Evolutionary conservation across 2,329 filamentous ascomycete genomes (phyloP).

Genomic region (Aspergillus uvarum): DNA sequence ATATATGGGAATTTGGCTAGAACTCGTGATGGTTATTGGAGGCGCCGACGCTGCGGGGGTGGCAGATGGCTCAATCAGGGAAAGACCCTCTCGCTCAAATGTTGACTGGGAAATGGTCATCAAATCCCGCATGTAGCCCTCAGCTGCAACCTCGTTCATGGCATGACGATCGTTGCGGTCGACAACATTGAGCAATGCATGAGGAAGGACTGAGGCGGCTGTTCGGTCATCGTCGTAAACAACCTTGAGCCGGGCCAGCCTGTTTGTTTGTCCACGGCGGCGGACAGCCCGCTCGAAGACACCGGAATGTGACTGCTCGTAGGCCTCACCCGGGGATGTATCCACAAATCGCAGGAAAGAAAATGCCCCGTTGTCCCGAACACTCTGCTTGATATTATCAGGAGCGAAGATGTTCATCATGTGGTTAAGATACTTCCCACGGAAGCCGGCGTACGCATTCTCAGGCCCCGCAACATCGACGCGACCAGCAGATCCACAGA

Average conservation of each 20-base stretch:
- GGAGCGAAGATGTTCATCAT: constrained; percentile 90
- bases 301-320: constrained; percentile 65
- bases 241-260: constrained; percentile 66
- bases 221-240: constrained; percentile 67
- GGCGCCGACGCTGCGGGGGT: constrained; percentile 78
- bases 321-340: constrained; percentile 69
- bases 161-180: constrained; percentile 66
- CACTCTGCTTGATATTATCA: constrained; percentile 69
- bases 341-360: constrained; percentile 90
- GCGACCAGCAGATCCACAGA: constrained; percentile 80
- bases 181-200: constrained; percentile 79
- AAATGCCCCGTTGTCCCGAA: constrained; percentile 65
- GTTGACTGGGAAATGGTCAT: constrained; percentile 72
- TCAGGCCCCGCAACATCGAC: constrained; percentile 70
- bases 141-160: constrained; percentile 66
- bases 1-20: constrained; percentile 61
- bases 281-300: constrained; percentile 72
- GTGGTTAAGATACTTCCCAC: constrained; percentile 71
- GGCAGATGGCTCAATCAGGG: constrained; percentile 76
- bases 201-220: constrained; percentile 65
- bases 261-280: constrained; percentile 52
- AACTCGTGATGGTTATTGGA: constrained; percentile 77
- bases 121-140: constrained; percentile 71
- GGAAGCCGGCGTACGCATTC: constrained; percentile 77
- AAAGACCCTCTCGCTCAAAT: constrained; percentile 70